Percentiles rank a stretch among this genome's conserved stretches.
Conservation (phyloP, 2,329 filamentous ascomycete species). For the Claviceps purpurea region DNA sequence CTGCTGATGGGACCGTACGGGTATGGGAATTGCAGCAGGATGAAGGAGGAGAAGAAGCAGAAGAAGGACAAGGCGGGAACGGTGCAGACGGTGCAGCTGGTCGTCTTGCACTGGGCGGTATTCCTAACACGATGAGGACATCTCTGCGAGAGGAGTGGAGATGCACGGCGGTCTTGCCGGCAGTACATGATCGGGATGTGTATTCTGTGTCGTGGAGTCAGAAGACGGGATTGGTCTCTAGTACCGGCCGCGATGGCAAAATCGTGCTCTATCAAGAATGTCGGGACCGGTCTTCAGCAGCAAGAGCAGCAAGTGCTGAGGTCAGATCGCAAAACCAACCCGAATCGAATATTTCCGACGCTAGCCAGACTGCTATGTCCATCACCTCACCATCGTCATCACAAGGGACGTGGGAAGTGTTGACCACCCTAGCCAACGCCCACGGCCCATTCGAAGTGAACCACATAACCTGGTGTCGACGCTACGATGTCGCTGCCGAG, state of each 20-base stretch:
- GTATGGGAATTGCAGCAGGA: conserved; percentile 60
- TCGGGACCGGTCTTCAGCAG: background rate
- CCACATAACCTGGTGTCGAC: conserved; percentile 74
- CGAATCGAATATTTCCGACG: background rate
- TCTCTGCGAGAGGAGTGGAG: conserved; percentile 71
- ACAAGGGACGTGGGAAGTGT: conserved; percentile 45
- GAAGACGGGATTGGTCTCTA: conserved; percentile 65
- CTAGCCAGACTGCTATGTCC: conserved; percentile 4
- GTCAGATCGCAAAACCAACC: too few species aligned
- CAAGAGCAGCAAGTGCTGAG: too few species aligned
- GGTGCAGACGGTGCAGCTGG: conserved; percentile 16
- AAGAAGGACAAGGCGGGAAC: conserved; percentile 18
- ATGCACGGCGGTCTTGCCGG: conserved; percentile 62
- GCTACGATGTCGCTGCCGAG: conserved; percentile 52
- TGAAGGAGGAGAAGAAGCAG: conserved; percentile 36
- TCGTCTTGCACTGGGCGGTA: conserved; percentile 37
- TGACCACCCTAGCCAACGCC: conserved; percentile 56
- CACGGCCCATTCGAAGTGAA: conserved; percentile 95
- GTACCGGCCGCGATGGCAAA: conserved; percentile 73
- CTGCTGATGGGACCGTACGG: conserved; percentile 66
- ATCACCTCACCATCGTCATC: conserved; percentile 24
- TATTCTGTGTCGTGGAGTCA: conserved; percentile 81
- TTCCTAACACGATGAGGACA: conserved; percentile 83
- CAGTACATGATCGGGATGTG: conserved; percentile 63
- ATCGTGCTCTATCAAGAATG: conserved; percentile 66